These are phyloP conservation scores for Tolypocladium ophioglossoides DNA, from an alignment of 2,329 filamentous ascomycete genomes.

Conservation along the genomic window DNA sequence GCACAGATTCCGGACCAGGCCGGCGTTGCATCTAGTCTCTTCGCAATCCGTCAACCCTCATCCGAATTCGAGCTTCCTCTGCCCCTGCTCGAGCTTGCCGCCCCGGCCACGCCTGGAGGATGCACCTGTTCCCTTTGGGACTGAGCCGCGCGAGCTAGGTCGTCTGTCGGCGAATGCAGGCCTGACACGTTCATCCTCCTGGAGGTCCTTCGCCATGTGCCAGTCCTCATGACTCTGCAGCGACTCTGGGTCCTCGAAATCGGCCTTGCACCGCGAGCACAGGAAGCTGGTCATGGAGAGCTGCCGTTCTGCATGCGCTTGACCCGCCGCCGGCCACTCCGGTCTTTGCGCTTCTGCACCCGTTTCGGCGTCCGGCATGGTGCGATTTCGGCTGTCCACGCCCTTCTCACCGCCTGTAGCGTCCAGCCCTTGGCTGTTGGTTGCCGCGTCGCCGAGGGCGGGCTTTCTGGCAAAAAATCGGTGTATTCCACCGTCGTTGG, in stretches of 20 bases:
- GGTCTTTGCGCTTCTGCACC: background rate
- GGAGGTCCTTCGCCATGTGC: slow-evolving; percentile 85
- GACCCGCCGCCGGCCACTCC: background rate
- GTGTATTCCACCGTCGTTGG: slow-evolving; percentile 41
- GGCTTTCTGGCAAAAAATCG: slow-evolving; percentile 43
- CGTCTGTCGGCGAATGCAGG: slow-evolving; percentile 30
- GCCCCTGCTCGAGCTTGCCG: slow-evolving; percentile 41
- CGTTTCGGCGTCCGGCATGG: slow-evolving; percentile 3
- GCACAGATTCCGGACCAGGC: background rate
- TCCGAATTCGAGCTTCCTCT: slow-evolving; percentile 50
- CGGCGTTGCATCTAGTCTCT: background rate
- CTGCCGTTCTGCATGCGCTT: slow-evolving; percentile 8
- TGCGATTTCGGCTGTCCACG: background rate
- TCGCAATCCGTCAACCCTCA: slow-evolving; percentile 19
- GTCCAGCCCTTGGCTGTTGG: slow-evolving; percentile 9
- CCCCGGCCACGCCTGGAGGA: slow-evolving; percentile 29
- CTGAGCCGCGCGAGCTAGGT: slow-evolving; percentile 18
- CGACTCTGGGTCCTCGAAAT: slow-evolving; percentile 46
- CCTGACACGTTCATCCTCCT: slow-evolving; percentile 48
- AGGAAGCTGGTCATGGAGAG: slow-evolving; percentile 26
- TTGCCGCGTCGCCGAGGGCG: slow-evolving; percentile 17
- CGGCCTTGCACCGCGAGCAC: slow-evolving; percentile 57
- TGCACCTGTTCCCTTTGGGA: slow-evolving; percentile 20
- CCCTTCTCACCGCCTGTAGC: background rate
- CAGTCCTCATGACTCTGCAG: slow-evolving; percentile 78